Evolutionary conservation across 2,329 filamentous ascomycete species (phyloP).

Genomic region (Aureobasidium melanogenum): DNA sequence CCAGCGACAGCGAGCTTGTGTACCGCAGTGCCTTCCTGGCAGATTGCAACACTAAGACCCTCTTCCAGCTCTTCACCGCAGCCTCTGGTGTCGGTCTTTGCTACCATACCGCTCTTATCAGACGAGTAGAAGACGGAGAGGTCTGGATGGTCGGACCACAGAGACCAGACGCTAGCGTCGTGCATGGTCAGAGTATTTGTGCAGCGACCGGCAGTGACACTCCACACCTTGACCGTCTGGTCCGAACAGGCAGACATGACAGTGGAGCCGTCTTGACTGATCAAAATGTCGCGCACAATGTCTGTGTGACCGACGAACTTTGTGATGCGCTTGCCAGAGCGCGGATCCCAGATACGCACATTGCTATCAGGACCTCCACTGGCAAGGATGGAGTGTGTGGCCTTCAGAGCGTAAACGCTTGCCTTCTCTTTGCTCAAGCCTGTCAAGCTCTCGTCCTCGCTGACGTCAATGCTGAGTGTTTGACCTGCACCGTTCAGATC

Average conservation of each 20-base stretch:
- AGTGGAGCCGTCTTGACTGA: slow-evolving; percentile 80
- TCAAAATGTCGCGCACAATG: slow-evolving; percentile 82
- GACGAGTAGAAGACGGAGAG: slow-evolving; percentile 90
- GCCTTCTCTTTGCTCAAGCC: slow-evolving; percentile 74
- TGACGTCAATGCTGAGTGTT: slow-evolving; percentile 75
- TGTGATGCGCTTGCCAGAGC: slow-evolving; percentile 80
- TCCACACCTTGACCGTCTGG: slow-evolving; percentile 97
- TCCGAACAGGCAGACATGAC: slow-evolving; percentile 93
- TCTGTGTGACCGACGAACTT: slow-evolving; percentile 96
- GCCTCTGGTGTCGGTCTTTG: slow-evolving; percentile 84
- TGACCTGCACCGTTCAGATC: slow-evolving; percentile 83
- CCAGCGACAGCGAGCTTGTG: slow-evolving; percentile 55
- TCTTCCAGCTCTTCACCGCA: slow-evolving; percentile 66
- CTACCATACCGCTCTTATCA: slow-evolving; percentile 86
- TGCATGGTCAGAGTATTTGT: slow-evolving; percentile 99
- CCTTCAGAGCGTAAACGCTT: slow-evolving; percentile 84
- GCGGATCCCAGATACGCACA: slow-evolving; percentile 84
- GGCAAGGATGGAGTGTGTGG: slow-evolving; percentile 71
- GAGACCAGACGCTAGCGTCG: slow-evolving; percentile 93
- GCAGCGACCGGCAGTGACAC: slow-evolving; percentile 85
- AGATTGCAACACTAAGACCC: slow-evolving; percentile 80
- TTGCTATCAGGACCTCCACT: slow-evolving; percentile 92
- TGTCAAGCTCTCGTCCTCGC: slow-evolving; percentile 64
- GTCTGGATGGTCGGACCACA: slow-evolving; percentile 80
- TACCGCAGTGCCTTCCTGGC: slow-evolving; percentile 82